Evolutionary conservation across 192 early-diverging fungal genomes (phyloP).

Genomic region (Globomyces pollinis-pini): DNA sequence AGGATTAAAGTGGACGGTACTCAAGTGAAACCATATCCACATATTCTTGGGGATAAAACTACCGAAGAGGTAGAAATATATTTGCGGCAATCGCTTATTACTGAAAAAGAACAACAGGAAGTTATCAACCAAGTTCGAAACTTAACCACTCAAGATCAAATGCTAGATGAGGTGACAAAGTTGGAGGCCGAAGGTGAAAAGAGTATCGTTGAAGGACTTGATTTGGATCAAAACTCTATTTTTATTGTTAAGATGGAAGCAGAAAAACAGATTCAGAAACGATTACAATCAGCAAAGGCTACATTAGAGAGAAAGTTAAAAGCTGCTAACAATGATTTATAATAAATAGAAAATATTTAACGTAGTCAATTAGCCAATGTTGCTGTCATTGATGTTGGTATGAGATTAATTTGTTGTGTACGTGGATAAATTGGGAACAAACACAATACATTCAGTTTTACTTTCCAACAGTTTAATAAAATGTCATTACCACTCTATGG

Average conservation of each 20-base stretch:
- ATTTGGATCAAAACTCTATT: not conserved
- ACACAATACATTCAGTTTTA: not conserved
- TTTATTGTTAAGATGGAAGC: not conserved
- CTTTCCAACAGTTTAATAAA: conserved; percentile 8
- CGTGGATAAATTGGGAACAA: too few species aligned
- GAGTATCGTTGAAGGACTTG: not conserved
- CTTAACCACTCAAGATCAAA: conserved; percentile 26
- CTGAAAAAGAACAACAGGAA: conserved; percentile 28
- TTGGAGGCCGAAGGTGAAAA: not conserved
- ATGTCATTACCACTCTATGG: conserved; percentile 32
- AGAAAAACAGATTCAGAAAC: not conserved
- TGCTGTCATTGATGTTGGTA: too few species aligned
- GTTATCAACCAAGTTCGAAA: conserved; percentile 39
- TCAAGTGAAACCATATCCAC: conserved; percentile 7
- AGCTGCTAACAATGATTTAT: too few species aligned
- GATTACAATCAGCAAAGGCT: not conserved
- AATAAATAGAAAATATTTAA: too few species aligned
- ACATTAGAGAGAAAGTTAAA: too few species aligned
- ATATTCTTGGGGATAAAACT: conserved; percentile 8
- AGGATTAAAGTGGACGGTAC: conserved; percentile 4
- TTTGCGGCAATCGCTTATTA: conserved; percentile 27
- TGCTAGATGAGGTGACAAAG: conserved; percentile 31
- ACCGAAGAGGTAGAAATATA: conserved; percentile 30
- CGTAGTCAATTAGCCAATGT: too few species aligned
- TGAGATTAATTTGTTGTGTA: too few species aligned